Base-by-base conservation (phyloP, 352 stramenopile species). In the Albugo laibachii region DNA sequence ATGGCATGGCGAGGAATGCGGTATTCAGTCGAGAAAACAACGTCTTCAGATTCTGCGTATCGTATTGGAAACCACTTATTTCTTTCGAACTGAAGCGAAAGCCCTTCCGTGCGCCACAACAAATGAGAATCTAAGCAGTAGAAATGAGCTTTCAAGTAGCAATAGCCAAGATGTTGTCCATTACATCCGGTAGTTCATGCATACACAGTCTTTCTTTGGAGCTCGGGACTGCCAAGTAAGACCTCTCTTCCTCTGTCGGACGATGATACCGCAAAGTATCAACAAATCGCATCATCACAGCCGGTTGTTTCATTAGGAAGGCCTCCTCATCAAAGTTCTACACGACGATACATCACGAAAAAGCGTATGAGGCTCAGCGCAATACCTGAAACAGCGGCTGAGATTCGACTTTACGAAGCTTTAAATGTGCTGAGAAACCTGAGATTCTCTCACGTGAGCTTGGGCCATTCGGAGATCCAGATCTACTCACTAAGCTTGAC, bases 231-330 rank as follows among this genome's bases (percentile, higher is more conserved):
- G 86, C 87, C 34, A 86, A 59, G 37, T 66, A 55, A 24, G 62
- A 50, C 47, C 71, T 70, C 54, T 91, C 78, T 20, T 78, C 63
- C 3, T 59, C 38, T n/a, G 75, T 87, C 5, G 78, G 78, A 24
- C 83, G 84, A 54, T 91, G 78, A 49, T 84, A 91, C n/a, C 78
- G 72, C 49, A 91, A 55, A 8, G 62, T 64, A 49, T 91, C 78
- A 39, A 91, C 68, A 40, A 86, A 72, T 46, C 78, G 75, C 67
- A 91, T 66, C 64, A 81, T 79, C 48, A 83, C 70, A 49, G 71
- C 81, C 48, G 78, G 72, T 15, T 74, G 52, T 43, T 81, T 82
- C 20, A 85, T 67, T 42, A 66, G 45, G 24, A 74, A 82, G 20
- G 66, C 74, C n/a, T 57, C 53, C 13, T 85, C 70, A 31, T 83